Conservation (phyloP, 2,329 filamentous ascomycete genomes). For the Pseudogymnoascus sp. region DNA sequence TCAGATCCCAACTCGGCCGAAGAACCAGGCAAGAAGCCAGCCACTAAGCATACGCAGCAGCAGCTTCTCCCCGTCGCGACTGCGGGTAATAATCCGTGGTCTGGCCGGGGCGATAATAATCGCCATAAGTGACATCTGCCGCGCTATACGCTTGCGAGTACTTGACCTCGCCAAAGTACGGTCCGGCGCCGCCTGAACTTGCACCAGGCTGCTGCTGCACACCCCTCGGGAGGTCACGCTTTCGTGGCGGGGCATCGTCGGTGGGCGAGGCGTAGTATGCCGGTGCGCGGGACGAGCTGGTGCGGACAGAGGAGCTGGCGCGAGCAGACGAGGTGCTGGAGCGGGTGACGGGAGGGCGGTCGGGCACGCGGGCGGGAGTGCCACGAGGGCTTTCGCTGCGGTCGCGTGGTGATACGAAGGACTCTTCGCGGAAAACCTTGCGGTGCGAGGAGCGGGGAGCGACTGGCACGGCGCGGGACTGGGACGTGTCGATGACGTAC, state of each 20-base stretch:
- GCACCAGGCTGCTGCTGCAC: neutral
- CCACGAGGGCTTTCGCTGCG: slow-evolving; percentile 20
- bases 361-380: slow-evolving; percentile 9
- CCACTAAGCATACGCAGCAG: neutral
- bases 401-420: slow-evolving; percentile 14
- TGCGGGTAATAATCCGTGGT: neutral
- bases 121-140: slow-evolving; percentile 3
- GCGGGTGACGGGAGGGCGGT: slow-evolving; percentile 15
- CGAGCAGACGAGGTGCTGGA: neutral
- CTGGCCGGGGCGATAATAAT: slow-evolving; percentile 2
- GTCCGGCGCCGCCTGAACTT: neutral
- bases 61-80: neutral
- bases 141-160: neutral
- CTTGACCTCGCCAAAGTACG: slow-evolving; percentile 9
- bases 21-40: neutral
- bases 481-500: slow-evolving; percentile 21
- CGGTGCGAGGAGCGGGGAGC: slow-evolving; percentile 14
- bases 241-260: neutral
- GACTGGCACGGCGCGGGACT: slow-evolving; percentile 19
- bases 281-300: neutral
- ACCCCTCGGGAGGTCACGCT: neutral
- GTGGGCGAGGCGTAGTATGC: neutral
- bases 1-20: neutral
- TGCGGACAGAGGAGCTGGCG: neutral
- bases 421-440: slow-evolving; percentile 15